Conservation (phyloP, 495 filamentous ascomycete species). For the Pyrenula aspistea region DNA sequence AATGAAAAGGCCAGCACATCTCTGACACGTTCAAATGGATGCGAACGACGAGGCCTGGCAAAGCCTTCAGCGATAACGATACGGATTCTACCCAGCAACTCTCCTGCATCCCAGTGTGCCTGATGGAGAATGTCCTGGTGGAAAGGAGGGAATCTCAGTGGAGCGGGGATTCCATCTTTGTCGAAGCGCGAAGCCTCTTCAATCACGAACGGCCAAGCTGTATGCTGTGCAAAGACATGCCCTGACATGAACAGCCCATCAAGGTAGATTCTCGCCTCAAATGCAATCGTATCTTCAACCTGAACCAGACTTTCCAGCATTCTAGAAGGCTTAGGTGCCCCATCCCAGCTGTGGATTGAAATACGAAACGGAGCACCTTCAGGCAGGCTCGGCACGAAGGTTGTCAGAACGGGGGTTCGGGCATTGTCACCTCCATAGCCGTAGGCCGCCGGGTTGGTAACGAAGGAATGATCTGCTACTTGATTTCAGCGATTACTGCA, state of each 20-base stretch:
- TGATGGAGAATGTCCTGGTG: conserved; percentile 59
- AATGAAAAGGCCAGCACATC: conserved; percentile 73
- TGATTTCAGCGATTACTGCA: conserved; percentile 11
- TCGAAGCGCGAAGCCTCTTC: conserved; percentile 33
- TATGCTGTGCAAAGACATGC: conserved; percentile 38
- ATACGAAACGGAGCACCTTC: conserved; percentile 53
- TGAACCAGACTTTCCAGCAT: conserved; percentile 49
- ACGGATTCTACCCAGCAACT: conserved; percentile 61
- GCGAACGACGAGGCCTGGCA: conserved; percentile 25
- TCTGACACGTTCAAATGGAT: conserved; percentile 56
- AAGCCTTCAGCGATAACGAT: conserved; percentile 71
- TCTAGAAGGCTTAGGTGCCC: conserved; percentile 45
- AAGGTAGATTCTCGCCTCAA: conserved; percentile 56
- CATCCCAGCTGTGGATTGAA: conserved; percentile 73
- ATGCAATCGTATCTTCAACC: conserved; percentile 46
- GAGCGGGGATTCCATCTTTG: conserved; percentile 44
- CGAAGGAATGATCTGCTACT: conserved; percentile 7
- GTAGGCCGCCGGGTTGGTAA: conserved; percentile 1
- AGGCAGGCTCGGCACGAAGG: conserved; percentile 60
- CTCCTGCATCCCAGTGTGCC: conserved; percentile 59
- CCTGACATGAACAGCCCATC: conserved; percentile 60
- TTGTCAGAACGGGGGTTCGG: conserved; percentile 58
- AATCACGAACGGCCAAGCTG: conserved; percentile 51
- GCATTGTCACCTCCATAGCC: conserved; percentile 8
- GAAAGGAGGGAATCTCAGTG: conserved; percentile 62